Evolutionary conservation across 176 grass and related monocot genomes (phyloP), one percentile per base, ranked within the genome.

Genomic region (Musa schizocarpa): DNA sequence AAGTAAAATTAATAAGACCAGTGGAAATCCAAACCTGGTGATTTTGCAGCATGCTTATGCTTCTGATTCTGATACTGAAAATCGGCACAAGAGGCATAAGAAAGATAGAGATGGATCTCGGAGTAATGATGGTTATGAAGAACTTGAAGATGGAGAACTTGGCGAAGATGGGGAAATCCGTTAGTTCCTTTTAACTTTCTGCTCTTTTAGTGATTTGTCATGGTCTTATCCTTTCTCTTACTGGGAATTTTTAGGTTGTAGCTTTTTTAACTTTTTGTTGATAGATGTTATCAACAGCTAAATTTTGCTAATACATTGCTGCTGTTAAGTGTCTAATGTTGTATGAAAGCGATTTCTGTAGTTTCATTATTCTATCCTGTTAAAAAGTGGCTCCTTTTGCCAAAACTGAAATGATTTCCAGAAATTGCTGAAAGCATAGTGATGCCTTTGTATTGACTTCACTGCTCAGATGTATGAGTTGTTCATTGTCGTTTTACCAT

Each of bases 141-240:
- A 99, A 73, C 95, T 99, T 57, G 95, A 99, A 86, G 95, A 99
- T 72, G 95, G 95, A 22, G 95, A 99, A 79, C 76, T 94, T 81
- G 95, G 95, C 72, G 95, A 99, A 86, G 95, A 99, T 78, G 91
- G 85, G 71, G 90, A 89, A 77, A 78, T 88, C 62, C 81, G 81
- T 86, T 94, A 94, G 83, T 72, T 52, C 11, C 53, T 50, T 82
- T 68, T 58, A 56, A 73, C 83, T 85, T 81, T 22, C 66, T 76
- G 24, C 56, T 34, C 74, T 71, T 71, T 75, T 85, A 85, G 78
- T 88, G 69, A 84, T 54, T 54, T 73, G 12, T 53, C 13, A 7
- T 54, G 20, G 22, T 73, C 11, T 54, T 26, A 29, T 68, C 11
- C 3, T 29, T 22, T 26, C 2, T 12, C 20, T 66, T 66, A 12